Base-by-base conservation (phyloP, 176 grass and related monocot species). In the Lolium multiflorum region DNA sequence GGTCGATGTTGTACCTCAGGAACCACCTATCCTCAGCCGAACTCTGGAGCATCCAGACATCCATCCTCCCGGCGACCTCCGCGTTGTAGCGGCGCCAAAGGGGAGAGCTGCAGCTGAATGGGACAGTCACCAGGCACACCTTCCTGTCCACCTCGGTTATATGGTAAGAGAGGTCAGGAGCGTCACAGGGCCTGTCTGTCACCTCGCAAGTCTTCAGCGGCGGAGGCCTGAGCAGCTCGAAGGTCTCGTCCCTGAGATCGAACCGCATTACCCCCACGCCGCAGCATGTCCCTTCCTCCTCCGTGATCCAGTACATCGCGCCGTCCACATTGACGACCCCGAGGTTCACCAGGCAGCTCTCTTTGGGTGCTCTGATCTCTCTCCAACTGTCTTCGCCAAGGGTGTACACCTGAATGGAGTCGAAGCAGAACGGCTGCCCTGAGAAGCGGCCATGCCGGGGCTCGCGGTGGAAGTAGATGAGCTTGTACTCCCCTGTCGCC, bases 181-280 rank as follows among this genome's bases (percentile, higher is more conserved):
- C 47, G 37, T 28, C 47, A 46, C 82, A 81, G 43, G 76, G 78
- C 48, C 4, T 15, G 47, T 2, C 46, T 0, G 48, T 50, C 31
- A 9, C 35, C 59, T 67, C 82, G 17, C 74, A 66, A 14, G 46
- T 24, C 3, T 68, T 62, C 6, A 85, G 47, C 56, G 77, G 76
- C 12, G 82, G 88, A 50, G 72, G 88, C 38, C 74, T 61, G 18
- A 89, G 24, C 4, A 49, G n/a, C 41, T 3, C 3, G 17, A 89
- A 89, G 0, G 41, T 76, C 38, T 89, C 88, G 10, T 89, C 82
- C 77, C 22, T 89, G 10, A 89, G 88, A 50, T 89, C 88, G 16
- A 85, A 89, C 31, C 68, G 74, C 39, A 80, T 62, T 10, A 89
- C 24, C 14, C 59, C 49, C 68, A 48, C 41, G 5, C 67, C 76